Evolutionary conservation across 345 rosid genomes (phyloP).

Genomic region (Pugionium dolabratum): DNA sequence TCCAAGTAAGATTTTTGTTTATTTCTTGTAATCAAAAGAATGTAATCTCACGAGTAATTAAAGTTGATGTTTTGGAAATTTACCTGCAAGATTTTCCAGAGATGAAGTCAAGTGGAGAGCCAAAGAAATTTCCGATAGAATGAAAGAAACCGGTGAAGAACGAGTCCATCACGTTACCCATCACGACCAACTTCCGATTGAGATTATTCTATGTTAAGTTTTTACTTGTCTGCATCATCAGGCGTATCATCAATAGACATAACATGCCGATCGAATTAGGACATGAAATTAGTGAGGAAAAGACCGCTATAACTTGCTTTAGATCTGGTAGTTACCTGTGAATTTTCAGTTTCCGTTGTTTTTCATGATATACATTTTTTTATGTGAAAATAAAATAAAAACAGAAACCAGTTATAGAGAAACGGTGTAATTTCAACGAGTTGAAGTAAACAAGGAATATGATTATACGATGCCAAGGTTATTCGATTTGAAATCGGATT

Average conservation of each 20-base stretch:
- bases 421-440: not conserved
- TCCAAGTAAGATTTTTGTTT: not conserved
- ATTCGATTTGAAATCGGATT: constrained; percentile 28
- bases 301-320: constrained; percentile 26
- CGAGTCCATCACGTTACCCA: constrained; percentile 48
- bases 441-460: not conserved
- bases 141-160: constrained; percentile 45
- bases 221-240: no score
- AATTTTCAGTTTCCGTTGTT: not conserved
- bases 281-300: not conserved
- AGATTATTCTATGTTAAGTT: not conserved
- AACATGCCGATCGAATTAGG: not conserved
- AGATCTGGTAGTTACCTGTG: constrained; percentile 28
- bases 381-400: not conserved
- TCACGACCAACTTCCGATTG: constrained; percentile 21
- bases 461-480: constrained; percentile 11
- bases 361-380: not conserved
- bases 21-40: not conserved
- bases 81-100: constrained; percentile 68
- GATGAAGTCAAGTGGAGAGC: constrained; percentile 53
- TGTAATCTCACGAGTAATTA: not conserved
- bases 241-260: not conserved
- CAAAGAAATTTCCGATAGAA: constrained; percentile 46
- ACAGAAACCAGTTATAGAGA: no score
- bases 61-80: not conserved